phyloP scores from a whole-genome alignment of 2,329 filamentous ascomycete species.

The Bisporella sp. region DNA sequence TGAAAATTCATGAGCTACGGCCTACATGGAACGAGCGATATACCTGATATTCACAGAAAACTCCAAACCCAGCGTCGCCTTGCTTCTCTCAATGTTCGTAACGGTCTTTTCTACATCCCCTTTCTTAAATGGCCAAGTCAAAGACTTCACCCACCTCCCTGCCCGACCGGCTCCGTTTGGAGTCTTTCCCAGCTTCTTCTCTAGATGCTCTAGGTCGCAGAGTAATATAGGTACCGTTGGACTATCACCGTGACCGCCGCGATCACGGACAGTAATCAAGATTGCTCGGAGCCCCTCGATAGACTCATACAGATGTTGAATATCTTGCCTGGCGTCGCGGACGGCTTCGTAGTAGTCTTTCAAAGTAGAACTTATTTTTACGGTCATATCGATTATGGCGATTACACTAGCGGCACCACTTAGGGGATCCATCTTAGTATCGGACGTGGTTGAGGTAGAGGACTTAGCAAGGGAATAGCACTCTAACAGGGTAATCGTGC shows the following conservation, averaged over 20 bases:
- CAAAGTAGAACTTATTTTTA: conserved; percentile 3
- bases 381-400: conserved; percentile 9
- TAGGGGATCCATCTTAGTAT: conserved; percentile 10
- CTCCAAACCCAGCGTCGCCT: too few species aligned
- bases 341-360: background rate
- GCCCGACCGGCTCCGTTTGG: background rate
- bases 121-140: conserved; percentile 19
- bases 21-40: too few species aligned
- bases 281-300: conserved; percentile 7
- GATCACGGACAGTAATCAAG: conserved; percentile 1
- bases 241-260: background rate
- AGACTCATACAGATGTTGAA: conserved; percentile 7
- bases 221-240: too few species aligned
- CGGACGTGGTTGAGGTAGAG: background rate
- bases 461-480: too few species aligned
- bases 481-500: too few species aligned
- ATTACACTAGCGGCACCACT: conserved; percentile 9
- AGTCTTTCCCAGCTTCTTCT: background rate
- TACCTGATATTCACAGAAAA: too few species aligned
- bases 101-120: conserved; percentile 15
- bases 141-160: conserved; percentile 1
- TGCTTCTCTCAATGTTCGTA: too few species aligned
- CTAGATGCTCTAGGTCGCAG: background rate
- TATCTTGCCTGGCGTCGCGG: conserved; percentile 12
- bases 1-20: too few species aligned